These are phyloP conservation scores for Panus rudis DNA, from an alignment of 768 basidiomycete species.

Conservation along the genomic window DNA sequence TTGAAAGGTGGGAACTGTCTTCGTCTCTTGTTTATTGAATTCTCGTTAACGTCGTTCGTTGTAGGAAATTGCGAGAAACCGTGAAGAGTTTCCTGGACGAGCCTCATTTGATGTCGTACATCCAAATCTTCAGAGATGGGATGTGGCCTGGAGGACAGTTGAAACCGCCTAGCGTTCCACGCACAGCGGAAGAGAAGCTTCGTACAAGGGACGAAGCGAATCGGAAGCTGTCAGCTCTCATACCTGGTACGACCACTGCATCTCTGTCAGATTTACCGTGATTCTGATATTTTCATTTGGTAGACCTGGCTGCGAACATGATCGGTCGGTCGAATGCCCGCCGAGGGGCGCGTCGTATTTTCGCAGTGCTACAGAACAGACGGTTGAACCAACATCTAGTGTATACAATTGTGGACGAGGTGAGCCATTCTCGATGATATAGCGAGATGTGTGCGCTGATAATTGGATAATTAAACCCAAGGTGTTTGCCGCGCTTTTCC, in stretches of 20 bases:
- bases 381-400: constrained; percentile 92
- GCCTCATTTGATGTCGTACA: constrained; percentile 56
- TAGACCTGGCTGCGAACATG: constrained; percentile 95
- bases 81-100: constrained; percentile 60
- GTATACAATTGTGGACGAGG: constrained; percentile 88
- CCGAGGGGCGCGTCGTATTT: constrained; percentile 85
- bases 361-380: constrained; percentile 89
- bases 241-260: constrained; percentile 59
- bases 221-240: constrained; percentile 80
- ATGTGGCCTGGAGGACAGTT: constrained; percentile 86
- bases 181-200: constrained; percentile 75
- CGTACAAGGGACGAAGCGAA: constrained; percentile 83
- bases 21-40: constrained; percentile 3
- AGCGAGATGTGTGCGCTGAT: background rate
- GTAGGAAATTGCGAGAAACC: constrained; percentile 83
- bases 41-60: background rate
- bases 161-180: constrained; percentile 49
- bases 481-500: constrained; percentile 9
- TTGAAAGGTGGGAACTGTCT: constrained; percentile 66
- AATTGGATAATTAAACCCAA: background rate
- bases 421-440: constrained; percentile 24
- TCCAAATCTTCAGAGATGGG: constrained; percentile 61
- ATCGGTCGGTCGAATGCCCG: constrained; percentile 96
- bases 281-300: background rate
- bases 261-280: background rate